Percentiles rank a stretch among this genome's conserved stretches.
These are phyloP conservation scores for Blastosporella zonata DNA, from an alignment of 1,284 basidiomycete genomes.

Conservation along the genomic window DNA sequence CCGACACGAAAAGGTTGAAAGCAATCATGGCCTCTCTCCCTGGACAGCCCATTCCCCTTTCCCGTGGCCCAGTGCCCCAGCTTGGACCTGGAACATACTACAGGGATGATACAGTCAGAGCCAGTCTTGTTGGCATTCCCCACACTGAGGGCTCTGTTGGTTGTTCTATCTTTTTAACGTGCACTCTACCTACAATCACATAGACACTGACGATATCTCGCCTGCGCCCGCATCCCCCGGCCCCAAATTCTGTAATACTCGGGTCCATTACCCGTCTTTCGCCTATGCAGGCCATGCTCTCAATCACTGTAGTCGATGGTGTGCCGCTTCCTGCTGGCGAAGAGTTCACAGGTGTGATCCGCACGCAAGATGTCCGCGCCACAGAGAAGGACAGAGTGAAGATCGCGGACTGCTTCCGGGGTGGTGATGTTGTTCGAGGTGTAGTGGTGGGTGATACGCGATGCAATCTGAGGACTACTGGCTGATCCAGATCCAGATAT, in stretches of 20 bases:
- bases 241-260: conserved; percentile 70
- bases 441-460: conserved; percentile 69
- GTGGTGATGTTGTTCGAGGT: conserved; percentile 94
- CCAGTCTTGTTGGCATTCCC: conserved; percentile 71
- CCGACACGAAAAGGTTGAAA: conserved; percentile 12
- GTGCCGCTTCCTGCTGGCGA: conserved; percentile 87
- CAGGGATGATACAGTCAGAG: conserved; percentile 62
- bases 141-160: conserved; percentile 66
- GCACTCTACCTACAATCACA: conserved; percentile 25
- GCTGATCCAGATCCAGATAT: conserved; percentile 56
- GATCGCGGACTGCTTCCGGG: conserved; percentile 92
- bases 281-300: conserved; percentile 82
- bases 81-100: conserved; percentile 72
- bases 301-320: conserved; percentile 88
- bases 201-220: conserved; percentile 60
- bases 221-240: conserved; percentile 64
- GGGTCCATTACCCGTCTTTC: conserved; percentile 85
- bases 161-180: conserved; percentile 29
- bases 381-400: conserved; percentile 94
- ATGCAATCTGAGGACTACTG: neutral
- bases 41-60: conserved; percentile 74
- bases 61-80: conserved; percentile 55
- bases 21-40: conserved; percentile 49
- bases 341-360: conserved; percentile 92
- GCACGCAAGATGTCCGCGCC: conserved; percentile 87